Percentiles rank a stretch among this genome's conserved stretches.
Evolutionary conservation across 1,284 basidiomycete species (phyloP).

Genomic region (Spongiforma sp.): DNA sequence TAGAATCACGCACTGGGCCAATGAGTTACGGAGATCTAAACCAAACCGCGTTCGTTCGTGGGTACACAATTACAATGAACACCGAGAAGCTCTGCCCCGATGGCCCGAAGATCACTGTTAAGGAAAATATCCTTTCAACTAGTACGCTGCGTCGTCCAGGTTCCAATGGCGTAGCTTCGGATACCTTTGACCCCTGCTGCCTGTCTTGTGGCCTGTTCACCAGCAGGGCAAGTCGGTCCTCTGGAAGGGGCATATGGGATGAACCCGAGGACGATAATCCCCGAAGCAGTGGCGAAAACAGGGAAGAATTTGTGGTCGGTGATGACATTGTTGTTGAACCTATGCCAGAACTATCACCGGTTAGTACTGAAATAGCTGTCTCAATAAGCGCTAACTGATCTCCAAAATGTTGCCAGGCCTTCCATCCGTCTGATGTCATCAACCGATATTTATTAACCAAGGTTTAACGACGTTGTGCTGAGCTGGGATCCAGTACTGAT

Average conservation of each 20-base stretch:
- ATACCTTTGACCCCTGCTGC: not conserved
- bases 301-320: not conserved
- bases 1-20: constrained; percentile 13
- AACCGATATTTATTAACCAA: constrained; percentile 6
- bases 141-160: not conserved
- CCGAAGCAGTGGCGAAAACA: not conserved
- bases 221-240: not conserved
- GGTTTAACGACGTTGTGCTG: not conserved
- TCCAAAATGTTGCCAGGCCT: not conserved
- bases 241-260: not conserved
- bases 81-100: constrained; percentile 5
- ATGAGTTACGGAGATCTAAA: not conserved
- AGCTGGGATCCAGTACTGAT: not conserved
- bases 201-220: not conserved
- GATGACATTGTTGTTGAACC: constrained; percentile 9
- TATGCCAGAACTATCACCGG: constrained; percentile 7
- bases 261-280: not conserved
- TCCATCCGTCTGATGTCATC: constrained; percentile 19
- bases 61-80: constrained; percentile 15
- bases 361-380: not conserved
- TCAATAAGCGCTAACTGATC: not conserved
- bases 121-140: not conserved
- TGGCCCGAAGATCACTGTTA: constrained; percentile 13
- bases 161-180: not conserved
- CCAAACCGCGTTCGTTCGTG: constrained; percentile 16